Conservation (phyloP, 2,329 filamentous ascomycete genomes). For the Diaporthe velutina region DNA sequence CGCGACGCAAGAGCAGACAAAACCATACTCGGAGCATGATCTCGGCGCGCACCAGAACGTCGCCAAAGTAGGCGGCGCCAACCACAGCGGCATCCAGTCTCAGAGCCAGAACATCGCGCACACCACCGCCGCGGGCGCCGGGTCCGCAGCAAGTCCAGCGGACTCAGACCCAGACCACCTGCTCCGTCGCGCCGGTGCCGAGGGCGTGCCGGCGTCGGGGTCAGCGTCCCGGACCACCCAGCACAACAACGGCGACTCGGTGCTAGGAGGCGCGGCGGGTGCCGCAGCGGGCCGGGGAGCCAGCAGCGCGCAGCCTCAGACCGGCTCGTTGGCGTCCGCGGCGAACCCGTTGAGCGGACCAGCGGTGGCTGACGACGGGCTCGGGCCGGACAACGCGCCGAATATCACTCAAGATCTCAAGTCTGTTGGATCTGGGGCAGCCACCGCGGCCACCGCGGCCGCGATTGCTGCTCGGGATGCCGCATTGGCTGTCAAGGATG, state of each 20-base stretch:
- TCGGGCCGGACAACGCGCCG: neutral
- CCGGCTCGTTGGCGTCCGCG: neutral
- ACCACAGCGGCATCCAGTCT: neutral
- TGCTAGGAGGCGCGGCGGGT: neutral
- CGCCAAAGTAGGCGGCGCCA: constrained; percentile 1
- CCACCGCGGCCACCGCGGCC: constrained; percentile 9
- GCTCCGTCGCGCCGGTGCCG: neutral
- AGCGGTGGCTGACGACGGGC: neutral
- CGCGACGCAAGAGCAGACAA: neutral
- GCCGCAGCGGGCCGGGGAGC: neutral
- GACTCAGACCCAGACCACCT: constrained; percentile 9
- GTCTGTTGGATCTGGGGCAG: neutral
- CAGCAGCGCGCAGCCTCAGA: neutral
- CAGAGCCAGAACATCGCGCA: constrained; percentile 15
- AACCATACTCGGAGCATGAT: neutral
- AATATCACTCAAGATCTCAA: constrained; percentile 3
- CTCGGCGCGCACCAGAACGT: constrained; percentile 1
- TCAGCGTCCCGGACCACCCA: too few relatives aligned
- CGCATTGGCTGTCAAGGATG: constrained; percentile 18
- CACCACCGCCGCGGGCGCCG: neutral
- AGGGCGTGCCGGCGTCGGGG: neutral
- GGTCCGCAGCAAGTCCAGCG: neutral
- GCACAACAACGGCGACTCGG: too few relatives aligned
- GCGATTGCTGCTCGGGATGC: constrained; percentile 26
- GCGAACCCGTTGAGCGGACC: constrained; percentile 12